phyloP scores from a whole-genome alignment of 192 early-diverging fungal genomes.

The Backusella australiensis region DNA sequence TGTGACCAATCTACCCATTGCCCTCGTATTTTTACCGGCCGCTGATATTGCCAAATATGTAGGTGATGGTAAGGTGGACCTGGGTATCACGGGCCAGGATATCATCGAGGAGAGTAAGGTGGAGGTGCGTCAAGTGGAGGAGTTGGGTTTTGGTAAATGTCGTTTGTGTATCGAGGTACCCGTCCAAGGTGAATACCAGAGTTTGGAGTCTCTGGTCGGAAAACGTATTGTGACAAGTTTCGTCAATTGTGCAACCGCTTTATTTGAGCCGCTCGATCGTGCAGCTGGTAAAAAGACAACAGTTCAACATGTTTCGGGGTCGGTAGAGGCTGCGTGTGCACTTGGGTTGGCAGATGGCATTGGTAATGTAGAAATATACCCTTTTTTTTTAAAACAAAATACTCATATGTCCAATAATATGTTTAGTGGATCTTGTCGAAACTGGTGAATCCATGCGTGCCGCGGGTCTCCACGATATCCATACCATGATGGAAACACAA shows the following conservation, averaged over 20 bases:
- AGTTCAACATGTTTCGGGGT: constrained; percentile 78
- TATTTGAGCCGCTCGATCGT: constrained; percentile 75
- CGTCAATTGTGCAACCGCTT: constrained; percentile 58
- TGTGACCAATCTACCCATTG: constrained; percentile 88
- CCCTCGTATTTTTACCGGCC: constrained; percentile 92
- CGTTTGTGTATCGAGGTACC: constrained; percentile 92
- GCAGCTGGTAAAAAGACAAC: constrained; percentile 56
- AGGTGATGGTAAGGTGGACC: constrained; percentile 90
- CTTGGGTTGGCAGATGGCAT: constrained; percentile 97
- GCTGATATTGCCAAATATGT: constrained; percentile 96
- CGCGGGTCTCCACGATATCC: constrained; percentile 89
- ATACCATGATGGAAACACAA: constrained; percentile 78
- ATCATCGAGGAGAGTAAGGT: constrained; percentile 84
- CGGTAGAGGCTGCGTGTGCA: constrained; percentile 95
- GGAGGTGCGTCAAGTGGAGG: constrained; percentile 66
- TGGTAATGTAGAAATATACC: constrained; percentile 44
- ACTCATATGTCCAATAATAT: background rate
- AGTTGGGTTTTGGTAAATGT: constrained; percentile 92
- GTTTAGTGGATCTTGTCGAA: constrained; percentile 63
- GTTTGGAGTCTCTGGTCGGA: constrained; percentile 74
- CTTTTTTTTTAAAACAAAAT: background rate
- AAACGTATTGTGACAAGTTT: constrained; percentile 95
- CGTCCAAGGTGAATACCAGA: constrained; percentile 44
- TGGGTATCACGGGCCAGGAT: constrained; percentile 97
- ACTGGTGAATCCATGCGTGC: constrained; percentile 99